Evolutionary conservation across 306 rosid species (phyloP).

Genomic region (Vigna hirtella): DNA sequence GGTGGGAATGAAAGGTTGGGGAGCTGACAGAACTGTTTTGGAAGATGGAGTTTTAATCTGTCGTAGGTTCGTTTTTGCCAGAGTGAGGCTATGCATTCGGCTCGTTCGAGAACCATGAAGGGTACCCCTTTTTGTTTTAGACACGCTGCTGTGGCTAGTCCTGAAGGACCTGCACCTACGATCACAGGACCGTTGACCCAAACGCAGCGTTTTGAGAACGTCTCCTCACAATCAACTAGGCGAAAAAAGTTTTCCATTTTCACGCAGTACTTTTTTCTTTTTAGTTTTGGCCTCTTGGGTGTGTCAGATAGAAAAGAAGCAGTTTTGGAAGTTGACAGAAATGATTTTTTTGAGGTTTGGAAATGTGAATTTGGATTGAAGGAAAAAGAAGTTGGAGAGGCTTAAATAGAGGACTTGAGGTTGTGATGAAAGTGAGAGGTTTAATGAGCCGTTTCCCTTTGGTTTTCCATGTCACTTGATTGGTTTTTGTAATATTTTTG

Average conservation of each 20-base stretch:
- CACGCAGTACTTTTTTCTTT: background rate
- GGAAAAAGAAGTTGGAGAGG: constrained; percentile 37
- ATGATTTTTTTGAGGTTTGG: constrained; percentile 28
- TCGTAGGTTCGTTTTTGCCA: constrained; percentile 94
- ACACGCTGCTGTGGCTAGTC: constrained; percentile 93
- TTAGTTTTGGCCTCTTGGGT: constrained; percentile 6
- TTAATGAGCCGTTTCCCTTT: constrained; percentile 7
- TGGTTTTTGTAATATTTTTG: constrained; percentile 16
- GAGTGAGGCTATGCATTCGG: constrained; percentile 87
- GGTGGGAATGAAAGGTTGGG: constrained; percentile 81
- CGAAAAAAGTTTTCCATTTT: constrained; percentile 77
- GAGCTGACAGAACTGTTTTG: constrained; percentile 90
- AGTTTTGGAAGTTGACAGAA: constrained; percentile 23
- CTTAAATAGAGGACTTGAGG: constrained; percentile 64
- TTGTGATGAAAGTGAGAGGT: constrained; percentile 50
- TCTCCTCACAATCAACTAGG: constrained; percentile 59
- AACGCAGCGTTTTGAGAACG: constrained; percentile 62
- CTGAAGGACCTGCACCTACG: constrained; percentile 96
- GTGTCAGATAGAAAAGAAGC: background rate
- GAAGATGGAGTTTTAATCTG: constrained; percentile 94
- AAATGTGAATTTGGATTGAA: constrained; percentile 58
- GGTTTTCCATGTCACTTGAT: background rate
- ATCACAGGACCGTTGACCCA: constrained; percentile 92
- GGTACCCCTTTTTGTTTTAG: constrained; percentile 86
- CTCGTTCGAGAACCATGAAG: constrained; percentile 72